Evolutionary conservation across 164 flowering plant genomes (phyloP).

Genomic region (Nymphaea thermarum): DNA sequence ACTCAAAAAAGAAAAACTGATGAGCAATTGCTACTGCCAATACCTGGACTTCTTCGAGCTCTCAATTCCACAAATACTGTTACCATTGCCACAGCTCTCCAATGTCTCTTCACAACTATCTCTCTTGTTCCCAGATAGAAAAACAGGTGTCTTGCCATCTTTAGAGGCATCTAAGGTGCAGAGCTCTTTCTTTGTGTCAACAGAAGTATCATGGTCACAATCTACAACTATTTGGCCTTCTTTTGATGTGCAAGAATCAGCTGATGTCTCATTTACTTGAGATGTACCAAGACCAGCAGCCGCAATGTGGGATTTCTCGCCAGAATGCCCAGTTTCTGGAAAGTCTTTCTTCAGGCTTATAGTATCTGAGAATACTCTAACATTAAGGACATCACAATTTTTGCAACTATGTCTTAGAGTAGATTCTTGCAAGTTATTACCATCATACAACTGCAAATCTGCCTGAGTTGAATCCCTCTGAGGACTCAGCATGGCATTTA

Average conservation of each 20-base stretch:
- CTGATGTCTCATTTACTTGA: neutral
- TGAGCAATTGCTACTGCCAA: neutral
- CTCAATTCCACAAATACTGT: neutral
- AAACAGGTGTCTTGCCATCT: neutral
- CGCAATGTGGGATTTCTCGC: neutral
- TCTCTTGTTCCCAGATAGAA: neutral
- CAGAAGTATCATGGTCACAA: neutral
- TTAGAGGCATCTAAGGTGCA: neutral
- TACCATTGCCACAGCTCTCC: neutral
- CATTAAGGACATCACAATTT: no score
- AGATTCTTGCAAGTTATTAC: no score
- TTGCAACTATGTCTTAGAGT: no score
- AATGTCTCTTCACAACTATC: neutral
- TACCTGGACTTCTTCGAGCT: neutral
- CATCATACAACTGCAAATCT: no score
- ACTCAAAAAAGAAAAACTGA: neutral
- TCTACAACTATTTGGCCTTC: neutral
- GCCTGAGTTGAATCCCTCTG: no score
- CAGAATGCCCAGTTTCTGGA: neutral
- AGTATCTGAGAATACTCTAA: no score
- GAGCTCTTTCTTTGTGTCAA: neutral
- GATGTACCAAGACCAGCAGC: neutral
- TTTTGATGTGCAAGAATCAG: neutral
- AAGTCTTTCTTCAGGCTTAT: no score
- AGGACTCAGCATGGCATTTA: no score